These are phyloP conservation scores for Ophiostoma ulmi DNA, from an alignment of 2,329 filamentous ascomycete species.

Conservation along the genomic window DNA sequence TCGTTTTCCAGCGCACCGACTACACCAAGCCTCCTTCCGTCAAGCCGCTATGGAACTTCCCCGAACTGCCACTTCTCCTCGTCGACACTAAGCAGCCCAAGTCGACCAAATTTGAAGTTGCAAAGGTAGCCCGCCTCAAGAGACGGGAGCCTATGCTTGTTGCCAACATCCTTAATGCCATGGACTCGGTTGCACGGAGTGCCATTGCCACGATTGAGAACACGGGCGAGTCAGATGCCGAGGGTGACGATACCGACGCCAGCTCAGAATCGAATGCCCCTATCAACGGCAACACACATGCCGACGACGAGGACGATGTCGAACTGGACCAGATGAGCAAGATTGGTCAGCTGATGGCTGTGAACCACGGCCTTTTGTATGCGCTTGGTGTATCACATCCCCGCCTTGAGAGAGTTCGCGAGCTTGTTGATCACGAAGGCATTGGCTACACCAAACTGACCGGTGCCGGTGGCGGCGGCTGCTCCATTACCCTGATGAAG, in stretches of 20 bases:
- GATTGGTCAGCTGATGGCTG: conserved; percentile 80
- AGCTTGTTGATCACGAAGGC: conserved; percentile 80
- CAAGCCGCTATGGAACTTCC: conserved; percentile 75
- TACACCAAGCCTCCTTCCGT: conserved; percentile 73
- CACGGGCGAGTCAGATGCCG: conserved; percentile 59
- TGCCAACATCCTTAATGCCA: conserved; percentile 74
- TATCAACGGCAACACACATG: background rate
- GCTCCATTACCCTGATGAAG: conserved; percentile 84
- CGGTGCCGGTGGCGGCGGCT: conserved; percentile 90
- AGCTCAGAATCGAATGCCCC: background rate
- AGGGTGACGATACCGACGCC: conserved; percentile 38
- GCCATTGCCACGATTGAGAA: conserved; percentile 54
- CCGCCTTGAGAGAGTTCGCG: conserved; percentile 81
- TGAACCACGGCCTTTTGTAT: conserved; percentile 91
- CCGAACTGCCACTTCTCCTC: conserved; percentile 81
- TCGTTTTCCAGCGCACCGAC: conserved; percentile 79
- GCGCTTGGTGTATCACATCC: conserved; percentile 92
- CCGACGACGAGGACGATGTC: conserved; percentile 44
- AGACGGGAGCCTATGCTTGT: conserved; percentile 70
- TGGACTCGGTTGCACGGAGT: conserved; percentile 64
- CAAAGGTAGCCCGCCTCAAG: conserved; percentile 72
- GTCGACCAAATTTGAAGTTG: conserved; percentile 79
- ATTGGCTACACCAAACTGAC: conserved; percentile 98
- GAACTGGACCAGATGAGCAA: conserved; percentile 57
- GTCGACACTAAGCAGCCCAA: conserved; percentile 86